Conservation (phyloP, 78 protist species). For the Emiliania huxleyi region DNA sequence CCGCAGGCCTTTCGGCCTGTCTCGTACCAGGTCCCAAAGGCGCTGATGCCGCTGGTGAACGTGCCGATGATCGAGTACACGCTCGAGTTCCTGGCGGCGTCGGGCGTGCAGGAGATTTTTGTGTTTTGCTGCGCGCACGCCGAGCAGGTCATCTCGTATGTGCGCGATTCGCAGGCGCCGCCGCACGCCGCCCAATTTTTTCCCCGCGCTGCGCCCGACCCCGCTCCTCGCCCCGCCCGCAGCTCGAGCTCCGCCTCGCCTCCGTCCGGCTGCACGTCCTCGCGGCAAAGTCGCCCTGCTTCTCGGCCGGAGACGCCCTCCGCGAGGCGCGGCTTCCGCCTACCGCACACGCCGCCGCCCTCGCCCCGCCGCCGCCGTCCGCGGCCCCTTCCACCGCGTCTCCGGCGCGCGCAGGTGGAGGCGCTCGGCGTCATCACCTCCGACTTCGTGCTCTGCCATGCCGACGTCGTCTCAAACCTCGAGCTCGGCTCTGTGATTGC, state of each 20-base stretch:
- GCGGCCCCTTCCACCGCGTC: too few species aligned
- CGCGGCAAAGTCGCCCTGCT: constrained; percentile 24
- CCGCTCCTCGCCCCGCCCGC: too few species aligned
- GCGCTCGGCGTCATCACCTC: constrained; percentile 44
- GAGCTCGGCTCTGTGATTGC: constrained; percentile 56
- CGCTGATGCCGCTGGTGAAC: constrained; percentile 72
- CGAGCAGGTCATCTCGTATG: constrained; percentile 49
- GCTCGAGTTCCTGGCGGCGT: constrained; percentile 76
- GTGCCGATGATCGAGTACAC: constrained; percentile 83
- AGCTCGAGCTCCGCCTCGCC: neutral
- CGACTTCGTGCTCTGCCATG: constrained; percentile 75
- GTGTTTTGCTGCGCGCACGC: constrained; percentile 70
- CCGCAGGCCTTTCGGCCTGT: neutral
- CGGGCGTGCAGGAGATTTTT: constrained; percentile 71
- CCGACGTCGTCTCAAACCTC: constrained; percentile 77
- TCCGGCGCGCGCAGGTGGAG: too few species aligned
- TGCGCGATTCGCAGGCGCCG: neutral
- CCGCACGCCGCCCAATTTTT: constrained; percentile 5
- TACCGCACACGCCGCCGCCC: too few species aligned
- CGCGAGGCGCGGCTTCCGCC: constrained; percentile 76
- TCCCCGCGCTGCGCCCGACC: too few species aligned
- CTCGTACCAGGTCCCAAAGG: constrained; percentile 1
- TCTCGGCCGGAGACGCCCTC: constrained; percentile 75
- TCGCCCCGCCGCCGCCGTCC: too few species aligned
- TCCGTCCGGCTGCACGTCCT: neutral